A percentile compares a stretch with the other conserved stretches of the same genome.
Evolutionary conservation across 225 moss, liverwort and hornwort species (phyloP).

Genomic region (Thuidium tamariscinum): DNA sequence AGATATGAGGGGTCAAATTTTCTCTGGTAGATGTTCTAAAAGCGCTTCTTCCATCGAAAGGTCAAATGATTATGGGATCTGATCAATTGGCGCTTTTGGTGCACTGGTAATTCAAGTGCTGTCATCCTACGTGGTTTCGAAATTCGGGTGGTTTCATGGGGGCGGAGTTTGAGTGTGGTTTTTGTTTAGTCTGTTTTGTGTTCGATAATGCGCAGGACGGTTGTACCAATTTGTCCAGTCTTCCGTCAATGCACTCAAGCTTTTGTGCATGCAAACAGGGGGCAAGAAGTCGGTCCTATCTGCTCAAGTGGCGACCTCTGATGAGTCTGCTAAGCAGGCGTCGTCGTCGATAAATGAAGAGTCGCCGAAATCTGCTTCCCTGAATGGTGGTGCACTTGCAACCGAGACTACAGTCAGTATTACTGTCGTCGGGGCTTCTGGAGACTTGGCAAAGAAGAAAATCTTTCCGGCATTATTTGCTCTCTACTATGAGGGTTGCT

Average conservation of each 20-base stretch:
- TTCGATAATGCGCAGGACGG: conserved; percentile 8
- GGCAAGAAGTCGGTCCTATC: not conserved
- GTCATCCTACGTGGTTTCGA: not conserved
- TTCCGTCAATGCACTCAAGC: conserved; percentile 15
- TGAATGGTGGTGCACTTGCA: conserved; percentile 22
- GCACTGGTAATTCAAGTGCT: not conserved
- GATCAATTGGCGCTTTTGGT: not conserved
- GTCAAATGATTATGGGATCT: not conserved
- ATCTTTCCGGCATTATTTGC: conserved; percentile 97
- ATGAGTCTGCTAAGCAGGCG: not conserved
- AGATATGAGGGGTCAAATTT: not conserved
- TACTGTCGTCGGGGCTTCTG: conserved; percentile 88
- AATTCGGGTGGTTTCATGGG: not conserved
- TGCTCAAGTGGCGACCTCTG: not conserved
- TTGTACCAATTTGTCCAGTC: not conserved
- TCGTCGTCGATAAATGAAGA: not conserved
- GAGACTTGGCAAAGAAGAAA: conserved; percentile 96
- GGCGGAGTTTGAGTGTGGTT: not conserved
- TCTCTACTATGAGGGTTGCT: conserved; percentile 87
- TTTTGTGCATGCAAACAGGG: conserved; percentile 27
- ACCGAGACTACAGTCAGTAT: conserved; percentile 68
- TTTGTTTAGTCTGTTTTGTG: not conserved
- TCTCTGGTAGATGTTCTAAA: not conserved
- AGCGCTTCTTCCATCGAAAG: not conserved
- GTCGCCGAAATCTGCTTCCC: not conserved